Evolutionary conservation across 768 basidiomycete species (phyloP).

Genomic region (Russula olivacea): DNA sequence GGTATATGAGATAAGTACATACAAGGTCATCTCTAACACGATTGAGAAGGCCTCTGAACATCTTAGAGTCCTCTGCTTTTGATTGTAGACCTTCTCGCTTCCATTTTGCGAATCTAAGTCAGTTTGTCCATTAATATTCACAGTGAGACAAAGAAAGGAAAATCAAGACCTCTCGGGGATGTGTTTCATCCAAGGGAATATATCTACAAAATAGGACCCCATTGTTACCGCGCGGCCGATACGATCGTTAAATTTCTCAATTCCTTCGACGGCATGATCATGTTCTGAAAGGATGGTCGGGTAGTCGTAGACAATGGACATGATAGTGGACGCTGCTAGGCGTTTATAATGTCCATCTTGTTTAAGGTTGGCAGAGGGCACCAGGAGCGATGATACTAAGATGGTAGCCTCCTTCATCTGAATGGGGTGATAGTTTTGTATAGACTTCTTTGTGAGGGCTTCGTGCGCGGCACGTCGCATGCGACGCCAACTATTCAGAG

Average conservation of each 20-base stretch:
- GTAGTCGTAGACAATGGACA: constrained; percentile 29
- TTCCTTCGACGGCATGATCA: neutral
- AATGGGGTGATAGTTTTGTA: constrained; percentile 26
- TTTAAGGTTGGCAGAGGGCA: constrained; percentile 25
- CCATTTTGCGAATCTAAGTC: constrained; percentile 10
- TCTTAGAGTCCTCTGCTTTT: neutral
- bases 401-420: constrained; percentile 31
- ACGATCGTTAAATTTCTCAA: neutral
- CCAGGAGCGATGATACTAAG: constrained; percentile 29
- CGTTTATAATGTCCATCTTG: constrained; percentile 32
- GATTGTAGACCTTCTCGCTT: neutral
- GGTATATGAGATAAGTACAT: neutral
- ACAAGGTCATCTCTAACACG: constrained; percentile 8
- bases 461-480: constrained; percentile 34
- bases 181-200: constrained; percentile 16
- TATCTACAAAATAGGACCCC: neutral
- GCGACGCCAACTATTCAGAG: constrained; percentile 18
- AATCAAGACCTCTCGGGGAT: constrained; percentile 10
- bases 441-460: constrained; percentile 28
- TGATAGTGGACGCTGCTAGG: constrained; percentile 28
- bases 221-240: neutral
- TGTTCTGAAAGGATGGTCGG: constrained; percentile 3
- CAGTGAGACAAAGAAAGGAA: neutral
- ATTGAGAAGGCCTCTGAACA: constrained; percentile 7
- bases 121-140: neutral